These are phyloP conservation scores for Candida argentea DNA, from an alignment of 805 yeast genomes.

Conservation along the genomic window DNA sequence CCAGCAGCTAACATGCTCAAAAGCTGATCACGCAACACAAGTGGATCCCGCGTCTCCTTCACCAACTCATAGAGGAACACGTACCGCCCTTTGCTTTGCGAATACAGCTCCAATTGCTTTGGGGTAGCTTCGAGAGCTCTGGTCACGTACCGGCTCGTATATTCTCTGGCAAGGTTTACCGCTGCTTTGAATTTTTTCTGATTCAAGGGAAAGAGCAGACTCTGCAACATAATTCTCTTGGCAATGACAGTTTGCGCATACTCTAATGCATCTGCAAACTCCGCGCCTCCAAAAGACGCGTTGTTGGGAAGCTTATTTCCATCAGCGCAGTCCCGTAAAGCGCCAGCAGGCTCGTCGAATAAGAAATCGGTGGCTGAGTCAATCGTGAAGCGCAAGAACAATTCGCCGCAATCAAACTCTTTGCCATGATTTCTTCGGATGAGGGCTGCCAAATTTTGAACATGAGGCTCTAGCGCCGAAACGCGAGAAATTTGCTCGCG, in stretches of 20 bases:
- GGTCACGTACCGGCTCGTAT: constrained; percentile 30
- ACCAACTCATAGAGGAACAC: constrained; percentile 39
- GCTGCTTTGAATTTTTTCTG: constrained; percentile 9
- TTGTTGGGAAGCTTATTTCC: constrained; percentile 5
- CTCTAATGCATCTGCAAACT: constrained; percentile 27
- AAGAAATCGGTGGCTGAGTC: constrained; percentile 34
- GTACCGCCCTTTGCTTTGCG: constrained; percentile 27
- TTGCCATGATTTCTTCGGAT: constrained; percentile 11
- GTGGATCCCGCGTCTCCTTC: constrained; percentile 38
- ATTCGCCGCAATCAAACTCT: constrained; percentile 23
- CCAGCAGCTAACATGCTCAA: constrained; percentile 44
- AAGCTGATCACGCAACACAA: constrained; percentile 38
- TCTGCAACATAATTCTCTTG: constrained; percentile 11
- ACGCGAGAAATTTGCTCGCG: constrained; percentile 19
- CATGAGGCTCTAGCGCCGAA: constrained; percentile 14
- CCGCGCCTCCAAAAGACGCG: constrained; percentile 17
- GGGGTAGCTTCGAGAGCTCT: constrained; percentile 23
- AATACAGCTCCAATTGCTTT: constrained; percentile 20
- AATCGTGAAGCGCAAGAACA: constrained; percentile 24
- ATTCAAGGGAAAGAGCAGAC: constrained; percentile 9
- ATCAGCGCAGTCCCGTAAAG: constrained; percentile 7
- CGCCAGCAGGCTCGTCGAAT: constrained; percentile 27
- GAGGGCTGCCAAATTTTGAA: constrained; percentile 10
- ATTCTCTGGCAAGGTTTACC: constrained; percentile 16
- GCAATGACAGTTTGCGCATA: constrained; percentile 21